Evolutionary conservation across 768 basidiomycete species (phyloP).

Genomic region (Mycena amicta): DNA sequence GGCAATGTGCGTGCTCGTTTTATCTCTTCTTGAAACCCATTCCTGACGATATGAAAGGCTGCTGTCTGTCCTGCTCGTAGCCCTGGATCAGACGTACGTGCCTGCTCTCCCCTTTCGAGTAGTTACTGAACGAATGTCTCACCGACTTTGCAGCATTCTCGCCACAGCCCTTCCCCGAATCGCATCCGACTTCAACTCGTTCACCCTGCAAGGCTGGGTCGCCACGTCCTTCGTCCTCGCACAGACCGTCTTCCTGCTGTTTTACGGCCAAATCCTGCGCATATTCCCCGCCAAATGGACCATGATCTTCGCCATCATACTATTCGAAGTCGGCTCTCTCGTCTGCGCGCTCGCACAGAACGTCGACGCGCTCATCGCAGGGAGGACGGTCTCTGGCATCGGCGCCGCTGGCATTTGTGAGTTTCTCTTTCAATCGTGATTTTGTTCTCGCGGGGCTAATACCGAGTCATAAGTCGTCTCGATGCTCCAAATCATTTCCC

Average conservation of each 20-base stretch:
- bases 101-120: background rate
- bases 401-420: constrained; percentile 34
- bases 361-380: constrained; percentile 8
- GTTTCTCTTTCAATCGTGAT: constrained; percentile 24
- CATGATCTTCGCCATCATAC: constrained; percentile 3
- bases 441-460: background rate
- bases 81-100: constrained; percentile 11
- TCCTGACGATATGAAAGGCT: too few species aligned
- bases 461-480: constrained; percentile 15
- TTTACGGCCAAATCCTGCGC: constrained; percentile 13
- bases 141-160: background rate
- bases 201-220: background rate
- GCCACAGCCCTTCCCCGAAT: constrained; percentile 12
- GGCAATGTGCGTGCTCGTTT: too few species aligned
- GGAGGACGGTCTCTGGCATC: constrained; percentile 4
- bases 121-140: background rate
- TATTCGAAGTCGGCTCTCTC: constrained; percentile 11
- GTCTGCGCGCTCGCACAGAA: constrained; percentile 37
- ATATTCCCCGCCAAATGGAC: constrained; percentile 13
- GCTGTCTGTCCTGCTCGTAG: constrained; percentile 5
- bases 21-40: too few species aligned
- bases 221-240: background rate
- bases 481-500: constrained; percentile 29
- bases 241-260: constrained; percentile 9
- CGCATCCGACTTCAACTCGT: constrained; percentile 3